Evolutionary conservation across 2,329 filamentous ascomycete species (phyloP), one percentile per base, ranked within the genome.

Genomic region (Epichloe sibirici): DNA sequence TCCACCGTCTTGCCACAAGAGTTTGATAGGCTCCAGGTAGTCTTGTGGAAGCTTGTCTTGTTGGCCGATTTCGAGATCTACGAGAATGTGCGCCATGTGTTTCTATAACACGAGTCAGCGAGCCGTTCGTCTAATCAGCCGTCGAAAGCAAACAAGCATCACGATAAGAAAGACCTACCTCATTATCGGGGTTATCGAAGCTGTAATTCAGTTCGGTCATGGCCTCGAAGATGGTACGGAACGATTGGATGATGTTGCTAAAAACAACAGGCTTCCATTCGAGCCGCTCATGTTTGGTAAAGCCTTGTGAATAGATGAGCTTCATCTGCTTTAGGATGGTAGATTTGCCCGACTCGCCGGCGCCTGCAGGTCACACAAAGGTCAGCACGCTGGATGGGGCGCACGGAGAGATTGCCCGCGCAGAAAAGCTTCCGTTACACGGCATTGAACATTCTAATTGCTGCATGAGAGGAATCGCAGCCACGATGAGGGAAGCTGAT

Each of bases 251-350:
- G 58, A 97, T 79, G 69, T 98, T 98, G 70, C 85, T 90, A 71
- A 96, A 97, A 59, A 97, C 90, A 63, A 96, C 90, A 15, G 90
- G 87, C 61, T 93, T 90, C 79, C 89, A 95, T 75, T 96, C 89
- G 58, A 94, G 82, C 68, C 90, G 88, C 69, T 97, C 93, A 58
- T 81, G 83, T 63, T 88, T 86, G 64, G 83, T 88, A 73, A 97
- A 97, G 49, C 93, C 91, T 68, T 90, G 84, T 13, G 89, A 83
- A 68, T 97, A 93, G 62, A 98, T 96, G 69, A 98, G 83, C 69
- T 91, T 91, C 93, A 98, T 97, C 76, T 97, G 91, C 74, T 97
- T 97, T 59, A 97, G 81, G 55, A 97, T 90, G 1, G 91, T 97
- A 8, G 91, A 96, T 72, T 97, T 97, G 59, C 91, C 70, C 45